Evolutionary conservation across 768 basidiomycete species (phyloP).

Genomic region (Coprinellus micaceus): DNA sequence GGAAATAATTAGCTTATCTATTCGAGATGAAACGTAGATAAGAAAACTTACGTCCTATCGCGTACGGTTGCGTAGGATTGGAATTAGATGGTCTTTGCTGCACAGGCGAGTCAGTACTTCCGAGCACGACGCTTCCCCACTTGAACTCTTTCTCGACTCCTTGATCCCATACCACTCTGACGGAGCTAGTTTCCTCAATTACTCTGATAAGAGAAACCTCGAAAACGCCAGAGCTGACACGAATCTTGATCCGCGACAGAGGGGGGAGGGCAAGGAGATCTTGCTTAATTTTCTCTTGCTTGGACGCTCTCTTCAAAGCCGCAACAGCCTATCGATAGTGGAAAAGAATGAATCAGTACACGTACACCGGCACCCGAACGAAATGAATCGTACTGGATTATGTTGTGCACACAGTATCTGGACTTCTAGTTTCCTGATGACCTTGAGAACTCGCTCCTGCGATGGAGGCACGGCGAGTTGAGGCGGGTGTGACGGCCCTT

Average conservation of each 20-base stretch:
- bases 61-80: conserved; percentile 24
- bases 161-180: conserved; percentile 81
- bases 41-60: conserved; percentile 43
- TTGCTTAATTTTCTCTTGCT: conserved; percentile 66
- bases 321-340: conserved; percentile 53
- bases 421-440: conserved; percentile 70
- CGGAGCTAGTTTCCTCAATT: conserved; percentile 61
- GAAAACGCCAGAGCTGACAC: conserved; percentile 79
- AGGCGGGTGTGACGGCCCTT: conserved; percentile 11
- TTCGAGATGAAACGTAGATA: neutral
- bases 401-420: conserved; percentile 83
- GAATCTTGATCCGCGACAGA: conserved; percentile 79
- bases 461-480: conserved; percentile 7
- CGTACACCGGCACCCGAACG: no score
- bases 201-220: conserved; percentile 78
- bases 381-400: conserved; percentile 69
- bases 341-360: neutral
- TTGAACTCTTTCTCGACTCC: conserved; percentile 74
- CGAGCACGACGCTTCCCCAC: conserved; percentile 78
- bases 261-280: conserved; percentile 68
- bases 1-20: neutral
- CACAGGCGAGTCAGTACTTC: conserved; percentile 67
- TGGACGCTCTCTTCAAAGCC: conserved; percentile 70
- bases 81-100: conserved; percentile 66
- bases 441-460: conserved; percentile 47